Base-by-base conservation (phyloP, 805 yeast genomes). In the Candida namnaoensis region DNA sequence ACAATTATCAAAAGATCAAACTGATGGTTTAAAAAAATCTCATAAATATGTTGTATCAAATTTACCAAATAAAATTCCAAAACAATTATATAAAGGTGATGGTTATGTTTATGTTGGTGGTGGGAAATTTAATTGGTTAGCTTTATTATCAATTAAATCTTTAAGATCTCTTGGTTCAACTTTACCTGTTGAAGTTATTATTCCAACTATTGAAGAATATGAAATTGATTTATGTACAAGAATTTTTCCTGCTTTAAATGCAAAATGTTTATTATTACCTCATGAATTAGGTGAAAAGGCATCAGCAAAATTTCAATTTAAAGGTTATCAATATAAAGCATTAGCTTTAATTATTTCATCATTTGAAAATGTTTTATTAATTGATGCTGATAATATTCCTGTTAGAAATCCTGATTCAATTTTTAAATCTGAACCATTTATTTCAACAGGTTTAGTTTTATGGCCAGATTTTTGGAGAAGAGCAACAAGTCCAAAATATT, bases 381-480 rank as follows among this genome's bases (percentile, higher is more conserved):
- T 82, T 50, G 95, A 84, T 52, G 74, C 87, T 34, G 93, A 84
- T 57, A 77, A 81, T 46, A 69, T 80, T 45, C 88, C 95, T 0
- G 74, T 82, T 3, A 71, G 69, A 50, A 70, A 79, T 11, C 82
- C 91, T 3, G 84, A 79, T 48, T 56, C 59, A 15, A 55, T 85
- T 23, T 82, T 87, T 56, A 64, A 62, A 5, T 60, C 72, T 11
- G 76, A 78, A 37, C 79, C 86, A 1, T 86, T 74, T 60, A 47
- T 53, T 14, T 57, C 68, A 11, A 62, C 67, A 44, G 76, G 80
- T 44, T 61, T 76, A 57, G 61, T 80, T 25, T 58, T 78, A 25
- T 87, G 95, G 91, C 95, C 95, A 2, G 96, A 87, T 60, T 87
- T 80, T 58, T 87, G 95, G 95, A 75, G 81, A 58, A 71, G 95